A percentile compares a stretch with the other conserved stretches of the same genome.
phyloP scores from a whole-genome alignment of 2,329 filamentous ascomycete genomes.

The Myriosclerotinia curreyana region DNA sequence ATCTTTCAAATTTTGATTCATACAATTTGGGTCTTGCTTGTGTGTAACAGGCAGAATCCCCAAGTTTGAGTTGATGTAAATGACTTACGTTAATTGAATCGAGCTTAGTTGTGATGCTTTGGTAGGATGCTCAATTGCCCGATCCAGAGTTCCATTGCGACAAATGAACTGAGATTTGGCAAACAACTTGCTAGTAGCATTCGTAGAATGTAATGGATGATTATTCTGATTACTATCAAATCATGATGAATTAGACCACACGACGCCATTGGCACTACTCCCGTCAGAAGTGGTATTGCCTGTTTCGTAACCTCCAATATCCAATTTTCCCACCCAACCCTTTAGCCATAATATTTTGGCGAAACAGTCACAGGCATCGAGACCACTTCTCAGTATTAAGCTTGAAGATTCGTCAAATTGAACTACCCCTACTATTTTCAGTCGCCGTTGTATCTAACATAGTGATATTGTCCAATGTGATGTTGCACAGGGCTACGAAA shows the following conservation, averaged over 20 bases:
- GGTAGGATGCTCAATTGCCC: not conserved
- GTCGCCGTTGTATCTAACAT: not conserved
- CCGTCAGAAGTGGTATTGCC: too few species aligned
- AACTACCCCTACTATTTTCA: not conserved
- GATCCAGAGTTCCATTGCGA: not conserved
- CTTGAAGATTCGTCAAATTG: not conserved
- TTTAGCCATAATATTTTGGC: not conserved
- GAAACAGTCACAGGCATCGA: not conserved
- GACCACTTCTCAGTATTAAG: not conserved
- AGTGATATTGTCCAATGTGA: too few species aligned
- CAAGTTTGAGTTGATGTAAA: not conserved
- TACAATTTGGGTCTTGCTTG: too few species aligned
- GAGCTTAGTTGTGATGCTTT: not conserved
- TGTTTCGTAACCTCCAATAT: too few species aligned
- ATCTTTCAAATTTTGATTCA: too few species aligned
- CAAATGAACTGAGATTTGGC: not conserved
- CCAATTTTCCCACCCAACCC: too few species aligned
- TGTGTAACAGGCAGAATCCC: too few species aligned
- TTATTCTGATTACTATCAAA: too few species aligned
- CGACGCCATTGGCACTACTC: too few species aligned
- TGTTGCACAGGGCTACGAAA: not conserved
- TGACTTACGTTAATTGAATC: not conserved
- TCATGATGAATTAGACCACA: not conserved
- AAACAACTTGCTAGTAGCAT: not conserved
- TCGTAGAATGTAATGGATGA: too few species aligned